Base-by-base conservation (phyloP, 352 stramenopile genomes). In the Phytophthora tubulina region DNA sequence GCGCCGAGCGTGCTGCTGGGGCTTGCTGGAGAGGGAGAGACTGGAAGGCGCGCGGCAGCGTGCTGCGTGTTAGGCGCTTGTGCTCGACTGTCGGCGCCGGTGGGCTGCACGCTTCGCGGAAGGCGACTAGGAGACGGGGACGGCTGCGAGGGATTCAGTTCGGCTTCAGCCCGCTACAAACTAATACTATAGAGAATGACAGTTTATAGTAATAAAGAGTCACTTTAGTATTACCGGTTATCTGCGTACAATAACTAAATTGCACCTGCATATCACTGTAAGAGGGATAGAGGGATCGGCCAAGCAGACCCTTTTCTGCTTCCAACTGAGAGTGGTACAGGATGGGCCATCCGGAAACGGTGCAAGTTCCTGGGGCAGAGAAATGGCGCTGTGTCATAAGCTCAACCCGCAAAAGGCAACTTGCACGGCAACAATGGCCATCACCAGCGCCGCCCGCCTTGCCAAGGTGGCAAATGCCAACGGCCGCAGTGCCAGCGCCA, bases 81-180 rank as follows among this genome's bases (percentile, higher is more conserved):
- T 70, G 62, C 51, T 65, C 51, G 42, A 70, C 13, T 70, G 62
- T 33, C 36, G 14, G 46, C n/a, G 63, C 53, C 6, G 46, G 21
- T 27, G 36, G 30, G 30, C 27, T 54, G 62, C 63, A 64, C 60
- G 55, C 35, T 69, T 63, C 55, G 62, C 55, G 48, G 64, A 71
- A 75, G 55, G 52, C 33, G 66, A 62, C 36, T 51, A 30, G 33
- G 5, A 68, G 50, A 68, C 61, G 21, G 61, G 21, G 61, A 48
- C 61, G 30, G 15, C 17, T 11, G 11, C 15, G 9, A 56, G 50
- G 63, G 59, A 63, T 62, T 75, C 68, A 72, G 68, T 71, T 71
- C 46, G 7, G 15, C 9, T 27, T 5, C 46, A 14, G 4, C n/a
- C 6, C 30, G 32, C 0, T 10, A 1, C 41, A 32, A 52, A 9